Conservation (phyloP, 768 basidiomycete species). For the Tylopilus plumbeoviolaceoides region DNA sequence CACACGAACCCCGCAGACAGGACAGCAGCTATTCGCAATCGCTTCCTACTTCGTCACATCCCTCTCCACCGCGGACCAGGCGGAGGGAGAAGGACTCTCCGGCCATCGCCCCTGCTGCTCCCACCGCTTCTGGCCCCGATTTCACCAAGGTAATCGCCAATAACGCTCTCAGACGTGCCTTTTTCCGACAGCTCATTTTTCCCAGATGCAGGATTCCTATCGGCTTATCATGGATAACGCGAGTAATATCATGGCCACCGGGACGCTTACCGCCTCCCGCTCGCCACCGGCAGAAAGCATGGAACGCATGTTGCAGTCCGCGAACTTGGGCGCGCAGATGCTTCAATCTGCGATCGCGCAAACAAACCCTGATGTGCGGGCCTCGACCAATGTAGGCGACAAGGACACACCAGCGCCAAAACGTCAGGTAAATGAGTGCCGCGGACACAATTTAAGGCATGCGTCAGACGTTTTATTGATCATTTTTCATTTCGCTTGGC, state of each 20-base stretch:
- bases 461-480: conserved; percentile 30
- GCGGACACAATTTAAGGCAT: conserved; percentile 21
- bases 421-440: conserved; percentile 32
- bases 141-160: conserved; percentile 37
- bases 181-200: conserved; percentile 10
- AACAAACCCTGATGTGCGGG: conserved; percentile 28
- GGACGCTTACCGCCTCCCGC: conserved; percentile 20
- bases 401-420: conserved; percentile 30
- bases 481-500: conserved; percentile 10
- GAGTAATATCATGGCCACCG: conserved; percentile 26
- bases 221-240: conserved; percentile 38
- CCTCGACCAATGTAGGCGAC: conserved; percentile 20
- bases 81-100: conserved; percentile 35
- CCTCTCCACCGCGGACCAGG: conserved; percentile 34
- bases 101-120: conserved; percentile 22
- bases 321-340: conserved; percentile 34
- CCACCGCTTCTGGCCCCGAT: conserved; percentile 33
- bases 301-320: conserved; percentile 46
- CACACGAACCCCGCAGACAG: conserved; percentile 33
- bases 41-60: conserved; percentile 23
- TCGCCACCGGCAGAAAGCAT: conserved; percentile 31
- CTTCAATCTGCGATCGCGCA: conserved; percentile 28
- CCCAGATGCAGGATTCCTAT: conserved; percentile 43
- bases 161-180: conserved; percentile 1
- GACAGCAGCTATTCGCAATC: conserved; percentile 31